Conservation (phyloP, 306 rosid genomes). For the Ormosia emarginata region DNA sequence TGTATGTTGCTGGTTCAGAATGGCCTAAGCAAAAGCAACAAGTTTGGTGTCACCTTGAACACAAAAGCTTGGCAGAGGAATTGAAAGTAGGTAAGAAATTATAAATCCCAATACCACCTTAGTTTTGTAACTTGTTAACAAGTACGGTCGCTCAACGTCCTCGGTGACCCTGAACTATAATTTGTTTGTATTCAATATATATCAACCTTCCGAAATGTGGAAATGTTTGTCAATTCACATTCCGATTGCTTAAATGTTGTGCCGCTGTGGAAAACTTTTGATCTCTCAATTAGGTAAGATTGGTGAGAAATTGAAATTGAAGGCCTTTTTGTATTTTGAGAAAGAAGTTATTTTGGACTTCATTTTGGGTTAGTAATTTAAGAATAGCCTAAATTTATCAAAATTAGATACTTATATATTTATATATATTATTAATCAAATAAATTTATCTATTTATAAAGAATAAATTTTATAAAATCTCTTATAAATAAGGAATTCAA, state of each 20-base stretch:
- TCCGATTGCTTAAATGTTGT: not conserved
- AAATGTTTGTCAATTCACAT: not conserved
- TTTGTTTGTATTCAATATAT: not conserved
- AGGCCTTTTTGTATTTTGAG: not conserved
- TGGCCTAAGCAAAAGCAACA: not conserved
- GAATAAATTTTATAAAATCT: too few species aligned
- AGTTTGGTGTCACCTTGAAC: not conserved
- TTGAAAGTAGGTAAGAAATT: slow-evolving; percentile 16
- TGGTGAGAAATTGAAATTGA: slow-evolving; percentile 21
- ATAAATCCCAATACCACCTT: not conserved
- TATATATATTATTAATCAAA: too few species aligned
- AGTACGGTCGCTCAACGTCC: slow-evolving; percentile 32
- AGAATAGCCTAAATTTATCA: too few species aligned
- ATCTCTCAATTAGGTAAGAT: slow-evolving; percentile 30
- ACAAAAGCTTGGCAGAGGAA: not conserved
- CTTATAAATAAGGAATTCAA: too few species aligned
- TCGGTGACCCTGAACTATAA: not conserved
- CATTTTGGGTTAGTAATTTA: too few species aligned
- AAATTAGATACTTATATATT: too few species aligned
- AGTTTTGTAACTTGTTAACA: slow-evolving; percentile 8
- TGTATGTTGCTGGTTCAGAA: not conserved
- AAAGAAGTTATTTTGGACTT: not conserved
- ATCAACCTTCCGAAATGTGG: not conserved
- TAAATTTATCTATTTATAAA: too few species aligned
- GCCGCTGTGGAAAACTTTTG: not conserved